A percentile compares a stretch with the other conserved stretches of the same genome.
Conservation (phyloP, 176 grass and related monocot species). For the Lolium multiflorum region DNA sequence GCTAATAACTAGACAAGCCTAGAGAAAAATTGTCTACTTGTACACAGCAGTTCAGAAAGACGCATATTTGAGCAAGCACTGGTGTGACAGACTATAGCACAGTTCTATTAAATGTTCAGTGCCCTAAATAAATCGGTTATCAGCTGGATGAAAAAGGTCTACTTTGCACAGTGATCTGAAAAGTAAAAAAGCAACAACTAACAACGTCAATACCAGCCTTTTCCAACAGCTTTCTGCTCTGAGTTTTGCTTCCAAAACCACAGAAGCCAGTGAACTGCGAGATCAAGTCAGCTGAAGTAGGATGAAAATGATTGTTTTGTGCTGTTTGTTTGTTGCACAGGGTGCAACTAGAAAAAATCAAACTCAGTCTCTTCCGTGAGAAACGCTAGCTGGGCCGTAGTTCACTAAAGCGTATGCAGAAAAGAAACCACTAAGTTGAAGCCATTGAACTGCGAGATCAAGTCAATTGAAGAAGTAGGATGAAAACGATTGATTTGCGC, state of each 20-base stretch:
- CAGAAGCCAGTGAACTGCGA: neutral
- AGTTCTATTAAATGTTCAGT: conserved; percentile 11
- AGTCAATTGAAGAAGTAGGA: conserved; percentile 22
- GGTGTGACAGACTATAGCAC: conserved; percentile 23
- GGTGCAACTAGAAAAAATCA: neutral
- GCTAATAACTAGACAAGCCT: conserved; percentile 32
- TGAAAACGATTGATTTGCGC: conserved; percentile 8
- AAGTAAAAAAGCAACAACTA: conserved; percentile 18
- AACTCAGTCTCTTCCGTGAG: neutral
- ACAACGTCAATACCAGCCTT: neutral
- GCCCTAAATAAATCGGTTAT: neutral
- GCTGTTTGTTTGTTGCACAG: neutral
- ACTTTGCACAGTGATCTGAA: conserved; percentile 3
- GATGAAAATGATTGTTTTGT: neutral
- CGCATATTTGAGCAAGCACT: neutral
- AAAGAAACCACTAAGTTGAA: conserved; percentile 20
- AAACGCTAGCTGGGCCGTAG: neutral
- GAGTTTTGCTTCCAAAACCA: conserved; percentile 6
- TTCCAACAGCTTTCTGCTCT: neutral
- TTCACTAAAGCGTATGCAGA: conserved; percentile 24
- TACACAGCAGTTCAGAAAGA: neutral
- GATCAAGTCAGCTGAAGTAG: conserved; percentile 13
- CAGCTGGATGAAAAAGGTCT: conserved; percentile 22
- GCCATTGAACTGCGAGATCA: neutral
- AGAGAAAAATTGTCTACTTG: conserved; percentile 11